Evolutionary conservation across 495 filamentous ascomycete species (phyloP).

Genomic region (Penicillium waksmanii): DNA sequence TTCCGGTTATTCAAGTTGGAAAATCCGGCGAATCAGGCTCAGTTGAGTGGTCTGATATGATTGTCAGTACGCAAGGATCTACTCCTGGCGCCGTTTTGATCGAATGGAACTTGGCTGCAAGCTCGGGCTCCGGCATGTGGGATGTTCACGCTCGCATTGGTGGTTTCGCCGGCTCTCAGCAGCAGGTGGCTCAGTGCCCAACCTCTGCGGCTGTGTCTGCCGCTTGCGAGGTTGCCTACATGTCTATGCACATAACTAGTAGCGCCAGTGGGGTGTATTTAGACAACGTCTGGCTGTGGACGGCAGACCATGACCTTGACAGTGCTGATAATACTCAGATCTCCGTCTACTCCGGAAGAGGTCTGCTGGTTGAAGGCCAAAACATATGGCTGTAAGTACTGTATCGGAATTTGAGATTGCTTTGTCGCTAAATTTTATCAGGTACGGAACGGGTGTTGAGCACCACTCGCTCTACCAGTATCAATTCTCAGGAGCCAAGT

Average conservation of each 20-base stretch:
- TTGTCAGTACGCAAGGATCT: constrained; percentile 61
- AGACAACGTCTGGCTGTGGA: constrained; percentile 74
- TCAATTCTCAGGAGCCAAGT: constrained; percentile 69
- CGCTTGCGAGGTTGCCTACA: constrained; percentile 65
- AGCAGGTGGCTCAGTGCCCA: constrained; percentile 56
- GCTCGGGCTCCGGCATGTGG: constrained; percentile 57
- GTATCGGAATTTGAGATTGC: background rate
- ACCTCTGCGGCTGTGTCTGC: constrained; percentile 38
- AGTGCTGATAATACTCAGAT: constrained; percentile 59
- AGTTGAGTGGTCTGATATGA: constrained; percentile 63
- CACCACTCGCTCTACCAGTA: constrained; percentile 83
- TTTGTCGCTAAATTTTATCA: constrained; percentile 25
- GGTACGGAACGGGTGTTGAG: constrained; percentile 72
- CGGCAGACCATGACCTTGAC: constrained; percentile 76
- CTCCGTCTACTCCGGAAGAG: constrained; percentile 70
- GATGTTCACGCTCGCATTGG: constrained; percentile 62
- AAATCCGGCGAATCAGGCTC: constrained; percentile 53
- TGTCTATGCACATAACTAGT: constrained; percentile 68
- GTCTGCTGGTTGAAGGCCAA: constrained; percentile 61
- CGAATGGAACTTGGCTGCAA: constrained; percentile 67
- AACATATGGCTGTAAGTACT: constrained; percentile 59
- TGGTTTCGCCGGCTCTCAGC: constrained; percentile 56
- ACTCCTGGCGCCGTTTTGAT: constrained; percentile 71
- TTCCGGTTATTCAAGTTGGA: constrained; percentile 68
- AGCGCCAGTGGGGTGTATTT: constrained; percentile 55